Evolutionary conservation across 805 yeast species (phyloP).

Genomic region (Candida maltosa): DNA sequence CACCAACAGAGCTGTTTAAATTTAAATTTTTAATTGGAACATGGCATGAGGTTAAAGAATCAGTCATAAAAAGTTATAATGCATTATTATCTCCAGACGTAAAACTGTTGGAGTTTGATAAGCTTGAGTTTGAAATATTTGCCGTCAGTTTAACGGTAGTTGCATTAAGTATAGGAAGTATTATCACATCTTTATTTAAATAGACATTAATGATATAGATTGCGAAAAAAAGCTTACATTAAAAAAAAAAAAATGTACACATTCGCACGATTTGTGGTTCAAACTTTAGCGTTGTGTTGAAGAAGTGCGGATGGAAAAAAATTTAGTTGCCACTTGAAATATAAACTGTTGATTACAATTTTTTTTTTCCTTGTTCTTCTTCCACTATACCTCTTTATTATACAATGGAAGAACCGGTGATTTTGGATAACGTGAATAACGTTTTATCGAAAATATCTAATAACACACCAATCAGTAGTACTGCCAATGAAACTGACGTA

Average conservation of each 20-base stretch:
- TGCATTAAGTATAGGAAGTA: constrained; percentile 18
- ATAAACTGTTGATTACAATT: no score
- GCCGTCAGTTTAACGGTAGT: constrained; percentile 11
- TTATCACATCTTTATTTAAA: constrained; percentile 14
- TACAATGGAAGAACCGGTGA: constrained; percentile 36
- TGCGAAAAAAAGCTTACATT: background rate
- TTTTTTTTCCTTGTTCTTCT: constrained; percentile 1
- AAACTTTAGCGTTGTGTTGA: no score
- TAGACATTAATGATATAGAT: constrained; percentile 3
- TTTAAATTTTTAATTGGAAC: constrained; percentile 3
- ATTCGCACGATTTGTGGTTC: no score
- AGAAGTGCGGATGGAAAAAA: no score
- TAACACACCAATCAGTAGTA: constrained; percentile 3
- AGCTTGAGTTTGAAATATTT: constrained; percentile 19
- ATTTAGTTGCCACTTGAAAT: no score
- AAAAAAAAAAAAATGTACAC: no score
- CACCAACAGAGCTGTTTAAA: background rate
- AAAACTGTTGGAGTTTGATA: constrained; percentile 15
- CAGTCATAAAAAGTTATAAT: constrained; percentile 13
- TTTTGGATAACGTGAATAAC: constrained; percentile 17
- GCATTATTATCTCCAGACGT: constrained; percentile 13
- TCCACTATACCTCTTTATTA: no score
- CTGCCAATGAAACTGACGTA: constrained; percentile 62
- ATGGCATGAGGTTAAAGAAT: constrained; percentile 16
- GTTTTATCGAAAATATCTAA: constrained; percentile 5